These are phyloP conservation scores for Calycina herbarum DNA, from an alignment of 2,329 filamentous ascomycete genomes.

Conservation along the genomic window DNA sequence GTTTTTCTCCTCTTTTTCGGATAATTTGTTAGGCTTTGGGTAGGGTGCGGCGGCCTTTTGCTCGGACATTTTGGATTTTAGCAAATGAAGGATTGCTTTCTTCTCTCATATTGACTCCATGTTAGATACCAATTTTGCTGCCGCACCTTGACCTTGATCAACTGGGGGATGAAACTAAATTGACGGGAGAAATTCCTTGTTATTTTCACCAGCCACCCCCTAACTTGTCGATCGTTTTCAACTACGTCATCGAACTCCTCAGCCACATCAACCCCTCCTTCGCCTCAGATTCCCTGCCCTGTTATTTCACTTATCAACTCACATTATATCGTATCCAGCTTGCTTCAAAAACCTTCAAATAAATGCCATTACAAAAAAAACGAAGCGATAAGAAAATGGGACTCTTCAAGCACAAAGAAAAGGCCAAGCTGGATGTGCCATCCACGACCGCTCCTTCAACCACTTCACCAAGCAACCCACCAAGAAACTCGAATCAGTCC, in stretches of 20 bases:
- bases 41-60: too few relatives aligned
- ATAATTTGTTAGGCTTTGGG: too few relatives aligned
- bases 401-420: conserved; percentile 29
- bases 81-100: neutral
- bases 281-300: neutral
- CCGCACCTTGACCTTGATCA: too few relatives aligned
- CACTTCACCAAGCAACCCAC: conserved; percentile 5
- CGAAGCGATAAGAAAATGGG: conserved; percentile 20
- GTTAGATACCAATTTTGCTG: too few relatives aligned
- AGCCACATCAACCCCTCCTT: neutral
- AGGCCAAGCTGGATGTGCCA: conserved; percentile 19
- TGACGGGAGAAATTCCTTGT: neutral
- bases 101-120: neutral
- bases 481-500: conserved; percentile 5
- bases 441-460: neutral
- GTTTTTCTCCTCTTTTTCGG: too few relatives aligned
- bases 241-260: neutral
- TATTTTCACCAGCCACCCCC: neutral
- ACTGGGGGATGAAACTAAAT: neutral
- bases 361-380: conserved; percentile 11
- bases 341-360: neutral
- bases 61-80: too few relatives aligned
- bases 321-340: neutral
- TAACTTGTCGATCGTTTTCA: neutral
- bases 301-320: neutral